Conservation (phyloP, 768 basidiomycete species). For the Suillus brevipes region DNA sequence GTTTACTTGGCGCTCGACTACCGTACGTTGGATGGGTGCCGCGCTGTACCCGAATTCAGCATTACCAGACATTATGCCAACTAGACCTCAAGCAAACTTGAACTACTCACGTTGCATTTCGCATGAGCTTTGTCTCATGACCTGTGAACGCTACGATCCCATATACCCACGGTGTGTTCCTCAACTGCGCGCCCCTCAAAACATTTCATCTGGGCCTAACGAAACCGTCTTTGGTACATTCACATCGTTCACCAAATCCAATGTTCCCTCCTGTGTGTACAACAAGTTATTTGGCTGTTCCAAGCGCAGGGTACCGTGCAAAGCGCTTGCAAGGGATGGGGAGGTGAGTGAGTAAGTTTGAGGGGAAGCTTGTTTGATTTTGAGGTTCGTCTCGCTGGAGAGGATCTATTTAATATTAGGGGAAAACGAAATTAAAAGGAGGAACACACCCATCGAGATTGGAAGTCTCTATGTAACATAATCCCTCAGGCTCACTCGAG, state of each 20-base stretch:
- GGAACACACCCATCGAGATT: constrained; percentile 88
- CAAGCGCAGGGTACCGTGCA: constrained; percentile 85
- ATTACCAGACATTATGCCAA: constrained; percentile 2
- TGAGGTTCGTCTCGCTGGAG: constrained; percentile 91
- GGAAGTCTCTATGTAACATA: constrained; percentile 97
- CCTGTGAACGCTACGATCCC: constrained; percentile 93
- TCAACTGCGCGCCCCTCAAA: constrained; percentile 93
- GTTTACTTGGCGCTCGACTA: constrained; percentile 95
- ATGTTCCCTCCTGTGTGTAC: constrained; percentile 89
- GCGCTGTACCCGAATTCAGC: constrained; percentile 52
- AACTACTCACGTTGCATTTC: constrained; percentile 86
- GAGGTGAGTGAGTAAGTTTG: constrained; percentile 78
- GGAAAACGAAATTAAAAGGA: background rate
- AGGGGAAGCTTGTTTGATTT: constrained; percentile 94
- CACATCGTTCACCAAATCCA: constrained; percentile 58
- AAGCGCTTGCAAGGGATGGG: constrained; percentile 66
- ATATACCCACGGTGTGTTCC: constrained; percentile 97
- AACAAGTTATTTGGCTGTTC: constrained; percentile 98
- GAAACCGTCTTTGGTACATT: constrained; percentile 80
- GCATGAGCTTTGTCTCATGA: constrained; percentile 99
- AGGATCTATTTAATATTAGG: background rate
- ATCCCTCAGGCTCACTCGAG: constrained; percentile 93
- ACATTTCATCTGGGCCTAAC: constrained; percentile 90
- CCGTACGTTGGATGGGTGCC: constrained; percentile 94
- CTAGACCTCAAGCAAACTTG: background rate